Evolutionary conservation across 2,329 filamentous ascomycete genomes (phyloP), one percentile per base, ranked within the genome.

Genomic region (Pezicula radicicola): DNA sequence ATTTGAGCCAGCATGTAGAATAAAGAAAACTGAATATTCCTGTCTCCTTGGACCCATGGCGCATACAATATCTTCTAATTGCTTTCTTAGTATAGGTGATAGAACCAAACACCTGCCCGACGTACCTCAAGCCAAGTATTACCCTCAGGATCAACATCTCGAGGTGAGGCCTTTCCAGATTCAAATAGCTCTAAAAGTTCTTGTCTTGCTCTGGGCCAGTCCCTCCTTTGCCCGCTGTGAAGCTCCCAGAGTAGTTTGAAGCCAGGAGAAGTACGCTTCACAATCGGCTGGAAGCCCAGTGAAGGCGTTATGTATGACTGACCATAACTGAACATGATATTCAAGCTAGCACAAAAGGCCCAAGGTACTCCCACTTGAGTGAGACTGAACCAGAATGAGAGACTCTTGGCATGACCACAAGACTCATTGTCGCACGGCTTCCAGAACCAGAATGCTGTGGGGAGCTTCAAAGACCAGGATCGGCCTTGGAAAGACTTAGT

Each of bases 171-270:
- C 12, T 44, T 5, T 6, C 40, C 39, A 25, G 48, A 18, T 4
- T 43, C 21, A 40, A 50, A 50, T 7, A 50, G 25, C 21, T 50
- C 48, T 16, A 45, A 35, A 16, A 50, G 48, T 5, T 50, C 48
- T 44, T 50, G 19, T 28, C 16, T 45, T 43, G 37, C 41, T 19
- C n/a, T 35, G 13, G 41, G 12, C 39, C 37, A 45, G 18, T 45
- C 21, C 21, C 5, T 15, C 8, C 15, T 30, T 21, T 8, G 41
- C 12, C n/a, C n/a, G n/a, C 4, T 37, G 3, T 37, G 12, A 37
- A 37, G 35, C 6, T 45, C 19, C 16, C 48, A 37, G 18, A 50
- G 48, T 18, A 50, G 30, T 30, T 50, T n/a, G 28, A 50, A 50
- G n/a, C 48, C 48, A n/a, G 48, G 48, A 33, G 48, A 50, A 4